Evolutionary conservation across 129 eudicot genomes (phyloP).

Genomic region (Calendula officinalis): DNA sequence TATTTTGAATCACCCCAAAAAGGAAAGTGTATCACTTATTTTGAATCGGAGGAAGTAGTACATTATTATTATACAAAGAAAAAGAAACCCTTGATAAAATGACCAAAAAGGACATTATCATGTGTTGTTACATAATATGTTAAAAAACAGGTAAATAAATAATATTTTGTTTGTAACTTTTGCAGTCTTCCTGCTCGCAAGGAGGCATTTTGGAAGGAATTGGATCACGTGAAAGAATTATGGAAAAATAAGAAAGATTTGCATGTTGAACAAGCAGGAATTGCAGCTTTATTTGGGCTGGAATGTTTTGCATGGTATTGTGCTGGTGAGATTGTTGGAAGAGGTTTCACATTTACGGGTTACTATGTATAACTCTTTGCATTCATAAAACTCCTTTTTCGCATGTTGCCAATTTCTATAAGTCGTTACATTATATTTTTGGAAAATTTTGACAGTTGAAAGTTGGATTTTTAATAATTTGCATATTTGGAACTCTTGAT

Average conservation of each 20-base stretch:
- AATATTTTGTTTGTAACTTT: background rate
- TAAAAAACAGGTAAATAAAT: no score
- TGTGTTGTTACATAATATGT: no score
- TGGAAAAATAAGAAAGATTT: constrained; percentile 68
- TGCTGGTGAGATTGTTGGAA: constrained; percentile 83
- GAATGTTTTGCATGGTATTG: constrained; percentile 87
- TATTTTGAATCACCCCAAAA: no score
- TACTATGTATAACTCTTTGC: constrained; percentile 44
- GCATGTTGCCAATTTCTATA: constrained; percentile 10
- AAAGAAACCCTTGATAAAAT: no score
- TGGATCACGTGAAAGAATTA: constrained; percentile 46
- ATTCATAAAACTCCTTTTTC: constrained; percentile 21
- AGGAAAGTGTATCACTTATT: no score
- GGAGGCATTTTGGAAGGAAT: constrained; percentile 74
- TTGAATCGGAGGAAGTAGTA: no score
- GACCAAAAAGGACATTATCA: background rate
- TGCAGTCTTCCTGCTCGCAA: constrained; percentile 67
- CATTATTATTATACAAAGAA: no score
- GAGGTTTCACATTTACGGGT: constrained; percentile 79
- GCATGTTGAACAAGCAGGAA: constrained; percentile 75
- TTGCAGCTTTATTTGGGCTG: constrained; percentile 64
- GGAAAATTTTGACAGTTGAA: constrained; percentile 36
- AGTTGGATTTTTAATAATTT: constrained; percentile 25
- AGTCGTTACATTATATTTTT: constrained; percentile 18
- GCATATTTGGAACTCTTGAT: constrained; percentile 13